These are phyloP conservation scores for Trichoderma oligosporum DNA, from an alignment of 2,329 filamentous ascomycete genomes.

Conservation along the genomic window DNA sequence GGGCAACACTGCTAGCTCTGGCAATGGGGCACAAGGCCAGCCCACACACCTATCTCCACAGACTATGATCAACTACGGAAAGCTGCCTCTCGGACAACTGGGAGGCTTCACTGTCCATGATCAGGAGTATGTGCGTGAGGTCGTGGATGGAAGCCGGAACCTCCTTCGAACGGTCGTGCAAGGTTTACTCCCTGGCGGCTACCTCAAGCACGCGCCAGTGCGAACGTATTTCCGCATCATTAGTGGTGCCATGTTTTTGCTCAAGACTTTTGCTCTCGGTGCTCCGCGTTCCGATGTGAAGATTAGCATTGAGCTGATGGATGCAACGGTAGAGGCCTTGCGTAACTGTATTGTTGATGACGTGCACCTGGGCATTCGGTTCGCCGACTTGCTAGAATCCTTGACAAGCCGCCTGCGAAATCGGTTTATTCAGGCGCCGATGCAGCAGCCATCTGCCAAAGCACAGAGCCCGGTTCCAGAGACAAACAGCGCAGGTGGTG, in stretches of 20 bases:
- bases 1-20: constrained; percentile 40
- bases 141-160: constrained; percentile 73
- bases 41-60: constrained; percentile 52
- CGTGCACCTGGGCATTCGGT: constrained; percentile 78
- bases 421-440: constrained; percentile 66
- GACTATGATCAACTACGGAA: constrained; percentile 62
- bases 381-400: constrained; percentile 77
- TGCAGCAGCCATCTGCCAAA: constrained; percentile 39
- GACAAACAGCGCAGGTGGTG: constrained; percentile 28
- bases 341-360: constrained; percentile 79
- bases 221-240: constrained; percentile 85
- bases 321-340: constrained; percentile 68
- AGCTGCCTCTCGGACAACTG: constrained; percentile 59
- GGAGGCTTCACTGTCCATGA: constrained; percentile 63
- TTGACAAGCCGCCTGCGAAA: constrained; percentile 70
- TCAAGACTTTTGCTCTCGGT: constrained; percentile 80
- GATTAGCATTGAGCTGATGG: constrained; percentile 70
- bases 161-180: constrained; percentile 75
- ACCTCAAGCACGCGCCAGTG: constrained; percentile 77
- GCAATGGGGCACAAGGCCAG: constrained; percentile 33
- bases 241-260: constrained; percentile 76
- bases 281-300: constrained; percentile 75
- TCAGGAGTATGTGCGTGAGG: constrained; percentile 70
- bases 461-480: constrained; percentile 41
- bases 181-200: constrained; percentile 67